A percentile compares a stretch with the other conserved stretches of the same genome.
Evolutionary conservation across 495 filamentous ascomycete species (phyloP).

Genomic region (Margaritispora aquatica): DNA sequence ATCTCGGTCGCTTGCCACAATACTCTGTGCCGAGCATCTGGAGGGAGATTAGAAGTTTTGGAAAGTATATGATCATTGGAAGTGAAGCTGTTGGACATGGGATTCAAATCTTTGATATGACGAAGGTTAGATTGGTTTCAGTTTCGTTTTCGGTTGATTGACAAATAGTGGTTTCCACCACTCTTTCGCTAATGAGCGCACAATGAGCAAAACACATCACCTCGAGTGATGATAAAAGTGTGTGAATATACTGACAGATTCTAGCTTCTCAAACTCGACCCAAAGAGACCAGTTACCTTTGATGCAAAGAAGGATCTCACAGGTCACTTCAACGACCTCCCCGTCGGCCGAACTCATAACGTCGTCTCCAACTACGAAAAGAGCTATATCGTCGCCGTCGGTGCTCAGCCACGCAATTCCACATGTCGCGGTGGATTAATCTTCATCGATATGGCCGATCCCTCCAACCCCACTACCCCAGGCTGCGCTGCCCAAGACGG

Average conservation of each 20-base stretch:
- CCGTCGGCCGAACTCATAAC: constrained; percentile 44
- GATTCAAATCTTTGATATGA: constrained; percentile 49
- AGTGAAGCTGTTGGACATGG: constrained; percentile 42
- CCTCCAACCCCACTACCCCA: constrained; percentile 41
- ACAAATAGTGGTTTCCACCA: too few relatives aligned
- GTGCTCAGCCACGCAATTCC: constrained; percentile 38
- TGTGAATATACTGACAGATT: too few relatives aligned
- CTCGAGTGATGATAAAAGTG: too few relatives aligned
- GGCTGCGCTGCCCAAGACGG: constrained; percentile 49
- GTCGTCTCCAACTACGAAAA: constrained; percentile 45
- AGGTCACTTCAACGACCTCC: constrained; percentile 34
- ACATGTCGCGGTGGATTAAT: constrained; percentile 45
- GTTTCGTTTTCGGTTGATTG: background rate
- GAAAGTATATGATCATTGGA: constrained; percentile 44
- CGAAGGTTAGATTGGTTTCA: constrained; percentile 25
- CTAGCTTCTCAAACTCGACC: constrained; percentile 10
- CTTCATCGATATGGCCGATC: constrained; percentile 46
- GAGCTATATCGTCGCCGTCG: constrained; percentile 46
- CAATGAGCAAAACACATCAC: too few relatives aligned
- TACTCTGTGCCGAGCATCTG: constrained; percentile 35
- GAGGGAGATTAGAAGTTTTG: constrained; percentile 42
- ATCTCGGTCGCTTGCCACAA: constrained; percentile 50
- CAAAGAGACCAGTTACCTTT: constrained; percentile 21
- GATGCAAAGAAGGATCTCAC: constrained; percentile 32
- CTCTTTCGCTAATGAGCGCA: too few relatives aligned